Evolutionary conservation across 257 asterid species (phyloP), one percentile per base, ranked within the genome.

Genomic region (Ehretia macrophylla): DNA sequence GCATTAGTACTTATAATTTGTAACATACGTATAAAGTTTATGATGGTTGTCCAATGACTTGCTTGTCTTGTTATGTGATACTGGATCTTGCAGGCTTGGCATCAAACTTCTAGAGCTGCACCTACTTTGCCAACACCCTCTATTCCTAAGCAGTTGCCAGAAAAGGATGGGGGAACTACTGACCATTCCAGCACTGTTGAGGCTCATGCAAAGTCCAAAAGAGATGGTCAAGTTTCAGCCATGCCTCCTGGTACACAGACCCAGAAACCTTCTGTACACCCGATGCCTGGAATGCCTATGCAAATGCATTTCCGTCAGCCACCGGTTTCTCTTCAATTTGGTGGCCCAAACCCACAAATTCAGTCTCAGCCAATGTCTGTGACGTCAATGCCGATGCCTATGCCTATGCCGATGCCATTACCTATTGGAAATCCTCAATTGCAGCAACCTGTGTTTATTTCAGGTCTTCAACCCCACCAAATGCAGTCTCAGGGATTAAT

Each of bases 401-500:
- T 76, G 78, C 65, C 68, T 6, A 78, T 89, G 66, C 85, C 60
- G 18, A 73, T 90, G 80, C 77, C 82, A 42, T 46, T 85, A 50
- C 83, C 89, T 14, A 51, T 89, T 32, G 94, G 86, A 14, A 93
- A 83, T 70, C 84, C 87, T 3, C 69, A 85, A 39, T 67, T 81
- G 77, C 95, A 79, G 76, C 99, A 75, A 48, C 75, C 77, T 17
- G 74, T 93, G 85, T 93, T 78, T 68, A 70, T 89, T 64, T 18
- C 87, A 50, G 82, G 88, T 59, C 83, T 82, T 68, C 97, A 72
- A 79, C 85, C 91, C 23, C 97, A 81, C 69, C 89, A 75, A 5
- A 60, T 93, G 83, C 96, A 80, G 71, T 61, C 96, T 55, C 96
- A 80, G 72, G 96, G 97, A 47, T 72, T 92, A 60, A 75, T 89